Evolutionary conservation across 2,329 filamentous ascomycete genomes (phyloP), one percentile per base, ranked within the genome.

Genomic region (Ambrosiella beaveri): DNA sequence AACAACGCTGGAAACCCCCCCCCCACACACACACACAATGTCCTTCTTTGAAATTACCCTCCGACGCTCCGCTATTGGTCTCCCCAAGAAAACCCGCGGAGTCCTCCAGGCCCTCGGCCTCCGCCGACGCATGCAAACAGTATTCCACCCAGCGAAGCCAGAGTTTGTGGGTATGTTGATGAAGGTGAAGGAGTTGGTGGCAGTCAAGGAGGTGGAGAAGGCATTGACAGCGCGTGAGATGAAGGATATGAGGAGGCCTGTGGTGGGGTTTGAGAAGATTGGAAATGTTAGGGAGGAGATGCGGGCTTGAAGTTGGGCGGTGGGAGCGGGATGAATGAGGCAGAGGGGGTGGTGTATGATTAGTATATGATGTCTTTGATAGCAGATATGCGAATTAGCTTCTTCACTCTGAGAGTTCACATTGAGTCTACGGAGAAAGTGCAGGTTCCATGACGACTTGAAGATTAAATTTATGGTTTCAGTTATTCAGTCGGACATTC

Each of bases 1-100:
- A 36, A 13, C 40, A 41, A 41, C n/a, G 11, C 40, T 11, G 9
- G 45, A 19, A 15, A 56, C 35, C 27, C 37, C 5, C 39, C 17
- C 39, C 2, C n/a, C n/a, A 45, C 27, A 58, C 57, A 58, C 56
- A 47, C 60, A 58, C 40, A 65, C 56, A 61, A 89, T 89, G 84
- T 76, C 82, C 59, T 95, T 80, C 76, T 96, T 96, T 77, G 85
- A 87, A 68, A 88, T 96, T 69, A 95, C 88, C 54, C 85, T 95
- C 59, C 80, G 93, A 72, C 87, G 90, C 68, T 90, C 85, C 59
- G 84, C 85, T 66, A 96, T 96, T 71, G 90, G 90, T 62, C 82
- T 96, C 52, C 90, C 91, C 5, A 73, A 80, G 66, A 85, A 87
- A 67, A 86, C 84, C 61, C 80, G 81, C 68, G 88, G 86, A 67